Conservation (phyloP, 1,139 yeast species). For the Candida sp. region DNA sequence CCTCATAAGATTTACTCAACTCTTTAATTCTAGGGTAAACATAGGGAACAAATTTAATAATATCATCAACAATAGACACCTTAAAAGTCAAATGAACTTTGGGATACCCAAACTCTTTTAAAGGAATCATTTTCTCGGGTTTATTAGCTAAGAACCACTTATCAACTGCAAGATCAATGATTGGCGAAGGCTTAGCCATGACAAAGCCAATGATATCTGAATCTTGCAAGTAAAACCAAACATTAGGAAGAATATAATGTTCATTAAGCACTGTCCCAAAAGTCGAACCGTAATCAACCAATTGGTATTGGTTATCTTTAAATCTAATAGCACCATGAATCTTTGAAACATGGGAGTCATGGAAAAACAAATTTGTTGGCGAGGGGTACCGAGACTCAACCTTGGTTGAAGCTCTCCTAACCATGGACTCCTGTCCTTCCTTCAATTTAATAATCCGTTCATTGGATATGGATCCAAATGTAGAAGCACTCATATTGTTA, state of each 20-base stretch:
- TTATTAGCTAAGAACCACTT: conserved; percentile 3
- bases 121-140: conserved; percentile 12
- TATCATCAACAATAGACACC: conserved; percentile 8
- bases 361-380: conserved; percentile 24
- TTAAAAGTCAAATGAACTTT: conserved; percentile 21
- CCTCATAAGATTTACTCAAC: not conserved
- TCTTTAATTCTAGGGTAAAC: not conserved
- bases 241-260: conserved; percentile 18
- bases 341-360: conserved; percentile 33
- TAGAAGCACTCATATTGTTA: not conserved
- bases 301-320: conserved; percentile 14
- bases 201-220: conserved; percentile 32
- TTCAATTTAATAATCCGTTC: conserved; percentile 15
- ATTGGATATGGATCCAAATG: conserved; percentile 4
- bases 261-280: conserved; percentile 39
- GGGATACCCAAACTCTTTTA: conserved; percentile 21
- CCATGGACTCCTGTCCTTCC: conserved; percentile 12
- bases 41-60: conserved; percentile 7
- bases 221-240: conserved; percentile 14
- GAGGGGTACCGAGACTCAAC: conserved; percentile 21
- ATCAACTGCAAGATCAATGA: conserved; percentile 15
- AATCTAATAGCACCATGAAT: conserved; percentile 19
- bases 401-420: conserved; percentile 27
- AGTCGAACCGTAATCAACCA: conserved; percentile 32
- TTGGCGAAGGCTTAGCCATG: conserved; percentile 24